Evolutionary conservation across 352 stramenopile genomes (phyloP).

Genomic region (Phytophthora cryptogea): DNA sequence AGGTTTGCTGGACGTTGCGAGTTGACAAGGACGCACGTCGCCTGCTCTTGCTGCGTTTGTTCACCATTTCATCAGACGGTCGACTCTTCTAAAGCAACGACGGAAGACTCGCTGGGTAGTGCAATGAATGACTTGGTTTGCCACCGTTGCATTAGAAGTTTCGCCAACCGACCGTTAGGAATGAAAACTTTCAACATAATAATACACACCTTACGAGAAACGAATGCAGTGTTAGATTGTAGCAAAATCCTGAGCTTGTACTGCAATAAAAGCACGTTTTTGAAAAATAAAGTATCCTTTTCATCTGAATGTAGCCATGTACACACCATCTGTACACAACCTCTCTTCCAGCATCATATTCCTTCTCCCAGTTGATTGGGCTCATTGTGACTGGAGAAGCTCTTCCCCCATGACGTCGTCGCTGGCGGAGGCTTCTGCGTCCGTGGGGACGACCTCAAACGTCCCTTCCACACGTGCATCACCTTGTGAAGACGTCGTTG

Average conservation of each 20-base stretch:
- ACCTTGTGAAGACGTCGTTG: not conserved
- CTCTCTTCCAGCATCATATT: slow-evolving; percentile 3
- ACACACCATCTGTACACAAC: not conserved
- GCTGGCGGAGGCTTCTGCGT: slow-evolving; percentile 3
- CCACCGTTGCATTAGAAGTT: slow-evolving; percentile 9
- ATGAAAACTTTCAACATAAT: slow-evolving; percentile 22
- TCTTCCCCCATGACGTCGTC: slow-evolving; percentile 1
- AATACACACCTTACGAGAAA: slow-evolving; percentile 12
- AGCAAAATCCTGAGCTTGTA: no score
- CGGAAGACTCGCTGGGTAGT: not conserved
- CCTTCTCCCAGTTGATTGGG: not conserved
- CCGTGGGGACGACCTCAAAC: not conserved
- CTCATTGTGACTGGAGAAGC: not conserved
- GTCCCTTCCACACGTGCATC: not conserved
- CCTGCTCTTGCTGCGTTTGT: slow-evolving; percentile 32
- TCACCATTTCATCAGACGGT: slow-evolving; percentile 26
- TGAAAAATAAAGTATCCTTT: no score
- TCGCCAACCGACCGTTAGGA: slow-evolving; percentile 4
- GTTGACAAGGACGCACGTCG: slow-evolving; percentile 16
- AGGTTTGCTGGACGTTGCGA: slow-evolving; percentile 8
- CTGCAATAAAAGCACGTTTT: no score
- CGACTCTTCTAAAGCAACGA: slow-evolving; percentile 5
- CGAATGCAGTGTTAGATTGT: slow-evolving; percentile 17
- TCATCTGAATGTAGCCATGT: not conserved
- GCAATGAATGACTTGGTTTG: not conserved